Evolutionary conservation across 1,284 basidiomycete species (phyloP).

Genomic region (Trametes versicolor): DNA sequence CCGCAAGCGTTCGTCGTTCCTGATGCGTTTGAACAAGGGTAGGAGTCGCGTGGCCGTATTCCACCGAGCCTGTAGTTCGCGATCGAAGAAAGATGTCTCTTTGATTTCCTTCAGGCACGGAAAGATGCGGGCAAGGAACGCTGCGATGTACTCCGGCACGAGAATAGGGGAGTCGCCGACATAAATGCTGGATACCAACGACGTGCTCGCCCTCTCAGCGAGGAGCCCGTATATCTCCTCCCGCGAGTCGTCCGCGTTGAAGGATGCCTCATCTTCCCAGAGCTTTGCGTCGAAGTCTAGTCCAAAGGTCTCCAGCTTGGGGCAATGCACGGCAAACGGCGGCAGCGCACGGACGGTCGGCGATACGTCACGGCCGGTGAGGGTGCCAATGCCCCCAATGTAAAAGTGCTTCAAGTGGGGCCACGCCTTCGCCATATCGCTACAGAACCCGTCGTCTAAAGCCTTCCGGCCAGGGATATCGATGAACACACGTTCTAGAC

Average conservation of each 20-base stretch:
- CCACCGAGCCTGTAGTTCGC: too few species aligned
- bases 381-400: neutral
- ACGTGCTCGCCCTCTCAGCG: neutral
- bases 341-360: constrained; percentile 4
- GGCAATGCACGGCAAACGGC: constrained; percentile 12
- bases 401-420: neutral
- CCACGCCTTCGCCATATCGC: constrained; percentile 6
- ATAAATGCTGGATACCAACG: neutral
- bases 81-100: too few species aligned
- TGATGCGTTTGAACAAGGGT: too few species aligned
- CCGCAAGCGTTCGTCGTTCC: too few species aligned
- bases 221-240: neutral
- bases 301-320: neutral
- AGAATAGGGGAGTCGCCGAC: neutral
- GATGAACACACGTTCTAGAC: neutral
- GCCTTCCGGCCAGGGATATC: neutral
- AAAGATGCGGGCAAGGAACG: too few species aligned
- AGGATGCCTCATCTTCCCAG: neutral
- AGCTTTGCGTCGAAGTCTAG: neutral
- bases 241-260: neutral
- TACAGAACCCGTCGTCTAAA: constrained; percentile 3
- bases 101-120: too few species aligned
- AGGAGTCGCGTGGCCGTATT: too few species aligned
- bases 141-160: neutral
- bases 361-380: neutral